phyloP scores from a whole-genome alignment of 2,329 filamentous ascomycete species.

The Atkinsonella texensis region DNA sequence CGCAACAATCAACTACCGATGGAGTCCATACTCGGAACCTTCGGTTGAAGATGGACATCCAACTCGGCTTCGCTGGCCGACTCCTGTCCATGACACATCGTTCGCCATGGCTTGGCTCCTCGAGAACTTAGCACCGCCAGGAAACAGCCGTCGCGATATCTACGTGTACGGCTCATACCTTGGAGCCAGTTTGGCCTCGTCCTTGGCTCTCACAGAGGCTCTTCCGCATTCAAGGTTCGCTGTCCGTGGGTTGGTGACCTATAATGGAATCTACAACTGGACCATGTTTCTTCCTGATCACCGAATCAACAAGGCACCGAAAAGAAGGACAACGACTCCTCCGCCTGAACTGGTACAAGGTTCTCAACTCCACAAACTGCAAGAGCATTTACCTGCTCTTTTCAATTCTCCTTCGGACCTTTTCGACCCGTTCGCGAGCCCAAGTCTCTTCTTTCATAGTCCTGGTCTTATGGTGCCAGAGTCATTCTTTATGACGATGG shows the following conservation, averaged over 20 bases:
- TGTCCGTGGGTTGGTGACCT: slow-evolving; percentile 41
- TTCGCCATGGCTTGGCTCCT: slow-evolving; percentile 43
- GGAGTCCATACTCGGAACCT: slow-evolving; percentile 24
- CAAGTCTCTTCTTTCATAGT: slow-evolving; percentile 45
- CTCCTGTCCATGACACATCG: slow-evolving; percentile 42
- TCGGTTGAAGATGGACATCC: slow-evolving; percentile 4
- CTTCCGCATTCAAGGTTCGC: slow-evolving; percentile 29
- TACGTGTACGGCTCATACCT: slow-evolving; percentile 45
- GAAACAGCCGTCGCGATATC: slow-evolving; percentile 22
- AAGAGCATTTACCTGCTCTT: slow-evolving; percentile 25
- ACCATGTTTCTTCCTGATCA: slow-evolving; percentile 46
- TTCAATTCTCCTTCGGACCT: slow-evolving; percentile 36
- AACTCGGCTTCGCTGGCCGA: slow-evolving; percentile 36
- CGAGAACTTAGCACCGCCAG: slow-evolving; percentile 28
- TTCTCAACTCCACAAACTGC: slow-evolving; percentile 25
- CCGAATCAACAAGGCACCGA: slow-evolving; percentile 24
- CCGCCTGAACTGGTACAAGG: slow-evolving; percentile 15
- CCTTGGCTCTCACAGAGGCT: slow-evolving; percentile 45
- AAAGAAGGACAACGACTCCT: slow-evolving; percentile 8
- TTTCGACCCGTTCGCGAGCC: slow-evolving; percentile 49
- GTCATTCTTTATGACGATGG: slow-evolving; percentile 27
- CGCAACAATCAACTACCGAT: slow-evolving; percentile 48
- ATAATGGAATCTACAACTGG: slow-evolving; percentile 55
- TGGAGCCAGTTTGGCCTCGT: slow-evolving; percentile 43
- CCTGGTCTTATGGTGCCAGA: slow-evolving; percentile 34